These are phyloP conservation scores for Eucalyptus sp. DNA, from an alignment of 345 rosid genomes.

Conservation along the genomic window DNA sequence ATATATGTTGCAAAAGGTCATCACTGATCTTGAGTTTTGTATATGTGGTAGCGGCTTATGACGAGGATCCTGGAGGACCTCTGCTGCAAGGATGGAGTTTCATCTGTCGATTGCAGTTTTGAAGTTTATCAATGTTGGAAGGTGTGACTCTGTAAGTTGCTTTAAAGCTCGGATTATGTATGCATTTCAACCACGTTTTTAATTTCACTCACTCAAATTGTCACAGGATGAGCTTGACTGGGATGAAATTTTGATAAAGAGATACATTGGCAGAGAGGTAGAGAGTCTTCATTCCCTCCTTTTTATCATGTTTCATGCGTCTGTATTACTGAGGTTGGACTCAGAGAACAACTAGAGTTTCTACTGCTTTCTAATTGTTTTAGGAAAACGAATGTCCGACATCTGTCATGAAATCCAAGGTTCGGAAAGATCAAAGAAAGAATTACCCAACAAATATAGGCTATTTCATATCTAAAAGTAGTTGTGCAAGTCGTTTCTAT, in stretches of 20 bases:
- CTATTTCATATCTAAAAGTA: neutral
- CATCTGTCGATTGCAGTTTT: neutral
- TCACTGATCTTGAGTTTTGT: neutral
- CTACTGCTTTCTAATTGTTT: neutral
- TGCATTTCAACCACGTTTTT: neutral
- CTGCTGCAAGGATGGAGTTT: constrained; percentile 3
- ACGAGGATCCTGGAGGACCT: constrained; percentile 23
- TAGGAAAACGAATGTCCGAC: neutral
- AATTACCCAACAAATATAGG: neutral
- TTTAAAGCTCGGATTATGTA: neutral
- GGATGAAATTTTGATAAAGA: constrained; percentile 55
- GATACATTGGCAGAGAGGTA: constrained; percentile 87
- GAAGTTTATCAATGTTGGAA: constrained; percentile 33
- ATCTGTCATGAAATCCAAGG: neutral
- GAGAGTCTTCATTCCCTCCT: neutral
- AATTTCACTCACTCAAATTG: neutral
- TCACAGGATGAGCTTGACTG: constrained; percentile 83
- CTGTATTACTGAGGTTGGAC: neutral
- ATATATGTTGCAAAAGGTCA: neutral
- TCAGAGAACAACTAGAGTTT: neutral
- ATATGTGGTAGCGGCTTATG: constrained; percentile 46
- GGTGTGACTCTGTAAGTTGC: constrained; percentile 21
- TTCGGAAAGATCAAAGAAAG: neutral
- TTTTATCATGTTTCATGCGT: neutral
- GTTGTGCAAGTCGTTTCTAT: neutral